Evolutionary conservation across 2,329 filamentous ascomycete species (phyloP).

Genomic region (Pseudopithomyces maydicus): DNA sequence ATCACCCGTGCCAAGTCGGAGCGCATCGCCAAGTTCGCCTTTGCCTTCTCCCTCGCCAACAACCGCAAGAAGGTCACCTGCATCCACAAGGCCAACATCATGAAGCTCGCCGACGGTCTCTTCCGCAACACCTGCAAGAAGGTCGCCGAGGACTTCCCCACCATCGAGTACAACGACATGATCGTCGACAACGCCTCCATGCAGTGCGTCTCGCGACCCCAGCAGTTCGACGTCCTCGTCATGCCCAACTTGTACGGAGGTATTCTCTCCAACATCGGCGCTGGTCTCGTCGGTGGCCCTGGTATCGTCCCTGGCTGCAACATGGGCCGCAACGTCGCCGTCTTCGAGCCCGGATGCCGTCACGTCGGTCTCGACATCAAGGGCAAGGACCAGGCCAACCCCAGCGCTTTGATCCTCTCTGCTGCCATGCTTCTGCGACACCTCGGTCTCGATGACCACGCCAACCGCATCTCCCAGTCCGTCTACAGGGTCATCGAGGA

Average conservation of each 20-base stretch:
- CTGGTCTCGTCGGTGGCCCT: conserved; percentile 93
- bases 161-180: conserved; percentile 97
- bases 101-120: conserved; percentile 98
- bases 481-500: conserved; percentile 84
- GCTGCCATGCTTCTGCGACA: conserved; percentile 97
- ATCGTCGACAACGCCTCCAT: conserved; percentile 99
- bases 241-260: conserved; percentile 99
- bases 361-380: conserved; percentile 99
- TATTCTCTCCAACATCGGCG: conserved; percentile 98
- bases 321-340: conserved; percentile 97
- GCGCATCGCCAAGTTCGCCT: conserved; percentile 98
- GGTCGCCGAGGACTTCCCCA: conserved; percentile 92
- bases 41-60: conserved; percentile 97
- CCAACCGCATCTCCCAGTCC: conserved; percentile 95
- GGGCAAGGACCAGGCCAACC: conserved; percentile 99
- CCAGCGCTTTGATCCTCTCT: conserved; percentile 91
- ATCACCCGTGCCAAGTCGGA: conserved; percentile 99
- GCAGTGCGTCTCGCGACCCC: conserved; percentile 94
- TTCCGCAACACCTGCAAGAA: conserved; percentile 98
- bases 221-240: conserved; percentile 99
- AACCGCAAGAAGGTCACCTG: conserved; percentile 99
- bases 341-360: conserved; percentile 98
- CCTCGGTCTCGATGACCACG: conserved; percentile 95
- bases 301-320: conserved; percentile 98
- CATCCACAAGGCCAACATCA: conserved; percentile 99